Base-by-base conservation (phyloP, 257 asterid genomes). In the Striga asiatica region DNA sequence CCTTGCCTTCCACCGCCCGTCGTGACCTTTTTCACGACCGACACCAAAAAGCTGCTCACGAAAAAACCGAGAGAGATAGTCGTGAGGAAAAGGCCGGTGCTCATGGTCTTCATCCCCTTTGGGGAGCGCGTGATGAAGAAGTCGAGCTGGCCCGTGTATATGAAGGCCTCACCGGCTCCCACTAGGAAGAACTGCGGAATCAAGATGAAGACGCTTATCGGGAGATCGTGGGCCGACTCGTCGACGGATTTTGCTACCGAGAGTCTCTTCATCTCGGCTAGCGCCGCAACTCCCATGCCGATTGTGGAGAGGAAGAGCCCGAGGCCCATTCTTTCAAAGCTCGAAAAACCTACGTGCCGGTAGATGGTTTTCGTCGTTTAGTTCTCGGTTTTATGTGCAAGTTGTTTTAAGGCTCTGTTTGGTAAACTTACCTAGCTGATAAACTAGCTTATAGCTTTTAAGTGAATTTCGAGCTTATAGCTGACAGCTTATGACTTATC, bases 41-140 rank as follows among this genome's bases (percentile, higher is more conserved):
- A 76, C 2, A 89, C 98, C 24, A 89, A 50, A 57, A 89, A 75
- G 59, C 95, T 86, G 47, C 95, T 86, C 4, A 86, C 67, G 43
- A 91, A 83, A 67, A 86, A 91, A 0, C 98, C 98, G 0, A 86
- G 84, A 0, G 98, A 78, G 4, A 86, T 80, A 0, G 98, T 91
- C 0, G 95, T 78, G 61, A 91, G 56, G 78, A 91, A 91, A 18
- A 91, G 89, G 5, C 96, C 98, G 0, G 98, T 91, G 81, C 98
- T 91, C 92, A 81, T 81, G 0, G 98, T 78, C 61, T 86, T 91
- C 98, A 91, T 91, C 50, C 96, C 88, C 57, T 91, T 86, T n/a
- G 96, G 96, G 0, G 96, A 81, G 21, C 80, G 78, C 0, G 95
- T 83, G 50, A 86, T 80, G 87, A 91, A 91, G 83, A 91, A 91